Evolutionary conservation across 2,329 filamentous ascomycete species (phyloP).

Genomic region (Zymoseptoria tritici): DNA sequence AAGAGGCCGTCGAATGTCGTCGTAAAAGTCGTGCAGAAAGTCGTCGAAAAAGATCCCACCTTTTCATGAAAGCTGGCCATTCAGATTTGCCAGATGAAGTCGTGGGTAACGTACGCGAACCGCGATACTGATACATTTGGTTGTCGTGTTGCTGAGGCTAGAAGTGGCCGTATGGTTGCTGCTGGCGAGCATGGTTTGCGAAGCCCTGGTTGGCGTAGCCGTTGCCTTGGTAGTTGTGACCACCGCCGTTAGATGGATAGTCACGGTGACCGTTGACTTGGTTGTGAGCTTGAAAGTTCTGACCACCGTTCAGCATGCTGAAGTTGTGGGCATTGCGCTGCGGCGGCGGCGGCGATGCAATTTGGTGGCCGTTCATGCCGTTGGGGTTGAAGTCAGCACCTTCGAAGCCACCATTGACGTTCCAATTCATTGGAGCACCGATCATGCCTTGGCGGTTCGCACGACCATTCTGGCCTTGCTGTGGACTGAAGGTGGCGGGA

Average conservation of each 20-base stretch:
- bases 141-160: constrained; percentile 7
- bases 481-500: constrained; percentile 1
- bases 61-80: neutral
- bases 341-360: constrained; percentile 24
- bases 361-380: constrained; percentile 14
- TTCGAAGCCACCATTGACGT: constrained; percentile 8
- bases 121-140: constrained; percentile 15
- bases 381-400: constrained; percentile 8
- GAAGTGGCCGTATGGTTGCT: constrained; percentile 22
- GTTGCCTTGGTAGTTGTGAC: constrained; percentile 6
- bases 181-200: constrained; percentile 6
- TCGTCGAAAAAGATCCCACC: neutral
- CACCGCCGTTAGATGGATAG: constrained; percentile 1
- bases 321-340: constrained; percentile 23
- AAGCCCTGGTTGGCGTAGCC: constrained; percentile 18
- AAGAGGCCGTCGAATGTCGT: neutral
- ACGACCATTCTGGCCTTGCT: constrained; percentile 8
- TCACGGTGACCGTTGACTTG: constrained; percentile 10
- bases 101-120: constrained; percentile 1
- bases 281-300: constrained; percentile 10
- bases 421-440: constrained; percentile 19
- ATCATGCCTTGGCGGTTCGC: constrained; percentile 24
- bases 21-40: neutral
- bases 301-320: constrained; percentile 14
- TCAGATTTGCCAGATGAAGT: neutral